Evolutionary conservation across 2,329 filamentous ascomycete species (phyloP), one percentile per base, ranked within the genome.

Genomic region (Aureobasidium sp.): DNA sequence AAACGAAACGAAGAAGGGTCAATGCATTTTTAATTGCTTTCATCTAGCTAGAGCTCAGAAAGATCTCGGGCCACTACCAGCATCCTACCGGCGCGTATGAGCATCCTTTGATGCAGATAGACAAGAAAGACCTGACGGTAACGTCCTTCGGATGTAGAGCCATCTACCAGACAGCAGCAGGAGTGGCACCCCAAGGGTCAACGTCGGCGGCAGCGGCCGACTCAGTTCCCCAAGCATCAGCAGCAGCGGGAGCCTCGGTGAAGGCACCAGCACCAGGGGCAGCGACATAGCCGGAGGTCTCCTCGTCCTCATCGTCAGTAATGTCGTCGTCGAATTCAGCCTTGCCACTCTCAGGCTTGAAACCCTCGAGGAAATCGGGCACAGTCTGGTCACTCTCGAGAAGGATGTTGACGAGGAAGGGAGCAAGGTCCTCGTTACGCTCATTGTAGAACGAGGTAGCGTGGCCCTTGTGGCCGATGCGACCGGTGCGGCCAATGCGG

Each of bases 401-500:
- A 0, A 99, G 80, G 6, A 90, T 86, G 72, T 92, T 91, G 41
- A 90, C 89, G 0, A 99, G 79, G 1, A 88, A 85, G 11, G 83
- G 80, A 0, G 83, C 91, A 45, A 97, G 77, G 3, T 87, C 82
- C 62, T 88, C 84, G 68, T 97, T 89, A 0, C 82, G 79, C 0
- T 92, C 87, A 29, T 87, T 90, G 79, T 88, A 97, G 77, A 99
- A 93, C 0, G 93, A 96, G 0, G 89, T 93, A 0, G 94, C 92
- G 5, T 91, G 77, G 20, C 94, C 94, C 48, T 83, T 82, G 67
- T 96, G 89, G 2, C 94, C 94, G 70, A 97, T 97, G 59, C 94
- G 90, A 61, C 90, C 94, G 67, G 94, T 99, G 64, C 94, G 92
- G 65, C 94, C 94, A 71, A 97, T 97, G 14, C 94, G 90, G 71